These are phyloP conservation scores for Marsdenia floribunda DNA, from an alignment of 257 asterid species.

Conservation along the genomic window DNA sequence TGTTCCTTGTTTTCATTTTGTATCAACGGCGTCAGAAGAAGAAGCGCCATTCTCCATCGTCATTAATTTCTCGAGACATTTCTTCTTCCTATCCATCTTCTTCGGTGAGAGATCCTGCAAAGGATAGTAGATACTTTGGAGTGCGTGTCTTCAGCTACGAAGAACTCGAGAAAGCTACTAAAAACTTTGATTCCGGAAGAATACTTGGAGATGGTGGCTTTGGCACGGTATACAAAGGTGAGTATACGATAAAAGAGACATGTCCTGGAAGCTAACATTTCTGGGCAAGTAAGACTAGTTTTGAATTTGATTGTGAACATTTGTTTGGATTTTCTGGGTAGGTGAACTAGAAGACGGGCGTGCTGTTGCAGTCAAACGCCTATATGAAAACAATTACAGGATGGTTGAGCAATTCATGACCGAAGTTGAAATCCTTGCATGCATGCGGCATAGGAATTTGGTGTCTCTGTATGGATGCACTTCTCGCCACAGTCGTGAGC, in stretches of 20 bases:
- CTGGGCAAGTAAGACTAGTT: background rate
- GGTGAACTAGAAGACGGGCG: slow-evolving; percentile 73
- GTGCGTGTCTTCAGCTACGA: slow-evolving; percentile 52
- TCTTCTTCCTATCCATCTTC: slow-evolving; percentile 60
- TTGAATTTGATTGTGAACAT: background rate
- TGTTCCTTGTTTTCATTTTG: slow-evolving; percentile 24
- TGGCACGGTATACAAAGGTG: slow-evolving; percentile 67
- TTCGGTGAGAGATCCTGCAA: slow-evolving; percentile 33
- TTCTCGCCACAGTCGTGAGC: slow-evolving; percentile 57
- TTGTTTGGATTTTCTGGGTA: slow-evolving; percentile 18
- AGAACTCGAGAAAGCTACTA: slow-evolving; percentile 80
- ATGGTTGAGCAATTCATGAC: slow-evolving; percentile 75
- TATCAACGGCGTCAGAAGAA: slow-evolving; percentile 27
- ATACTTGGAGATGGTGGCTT: slow-evolving; percentile 91
- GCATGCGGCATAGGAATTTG: slow-evolving; percentile 49
- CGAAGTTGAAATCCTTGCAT: slow-evolving; percentile 64
- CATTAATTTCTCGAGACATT: slow-evolving; percentile 28
- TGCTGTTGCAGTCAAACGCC: slow-evolving; percentile 68
- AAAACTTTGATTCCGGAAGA: slow-evolving; percentile 44
- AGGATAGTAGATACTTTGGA: slow-evolving; percentile 39
- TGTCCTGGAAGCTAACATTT: background rate
- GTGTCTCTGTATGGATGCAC: slow-evolving; percentile 77
- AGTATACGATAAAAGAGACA: background rate
- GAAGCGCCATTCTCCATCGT: slow-evolving; percentile 6
- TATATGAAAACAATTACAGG: slow-evolving; percentile 64